These are phyloP conservation scores for Trametes punicea DNA, from an alignment of 768 basidiomycete species.

Conservation along the genomic window DNA sequence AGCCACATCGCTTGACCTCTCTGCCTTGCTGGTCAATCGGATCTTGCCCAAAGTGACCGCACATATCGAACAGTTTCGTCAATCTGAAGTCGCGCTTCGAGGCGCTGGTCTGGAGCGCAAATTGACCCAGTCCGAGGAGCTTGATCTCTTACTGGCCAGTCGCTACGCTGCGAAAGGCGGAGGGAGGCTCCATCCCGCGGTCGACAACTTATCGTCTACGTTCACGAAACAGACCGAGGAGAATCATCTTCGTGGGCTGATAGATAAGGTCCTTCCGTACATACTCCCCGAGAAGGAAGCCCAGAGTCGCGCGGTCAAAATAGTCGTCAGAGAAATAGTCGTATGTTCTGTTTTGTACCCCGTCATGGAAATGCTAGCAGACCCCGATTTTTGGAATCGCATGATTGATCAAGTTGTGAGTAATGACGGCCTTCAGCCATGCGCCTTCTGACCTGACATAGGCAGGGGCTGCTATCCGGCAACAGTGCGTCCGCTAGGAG, in stretches of 20 bases:
- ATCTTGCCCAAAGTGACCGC: slow-evolving; percentile 86
- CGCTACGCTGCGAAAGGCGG: slow-evolving; percentile 67
- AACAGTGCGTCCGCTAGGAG: slow-evolving; percentile 55
- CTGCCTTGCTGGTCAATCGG: slow-evolving; percentile 74
- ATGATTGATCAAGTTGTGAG: slow-evolving; percentile 88
- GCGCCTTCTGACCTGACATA: slow-evolving; percentile 25
- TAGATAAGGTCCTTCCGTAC: slow-evolving; percentile 68
- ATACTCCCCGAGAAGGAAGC: slow-evolving; percentile 76
- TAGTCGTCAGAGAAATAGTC: slow-evolving; percentile 78
- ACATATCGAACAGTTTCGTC: slow-evolving; percentile 87
- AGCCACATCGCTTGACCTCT: slow-evolving; percentile 59
- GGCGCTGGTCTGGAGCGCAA: slow-evolving; percentile 79
- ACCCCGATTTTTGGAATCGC: slow-evolving; percentile 97
- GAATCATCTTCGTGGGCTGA: slow-evolving; percentile 67
- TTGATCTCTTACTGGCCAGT: slow-evolving; percentile 82
- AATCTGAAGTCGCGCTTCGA: slow-evolving; percentile 82
- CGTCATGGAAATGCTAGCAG: slow-evolving; percentile 87
- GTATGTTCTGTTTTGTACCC: slow-evolving; percentile 83
- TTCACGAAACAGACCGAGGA: slow-evolving; percentile 92
- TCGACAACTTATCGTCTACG: slow-evolving; percentile 83
- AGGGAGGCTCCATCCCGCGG: slow-evolving; percentile 76
- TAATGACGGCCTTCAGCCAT: slow-evolving; percentile 12
- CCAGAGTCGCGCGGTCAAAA: slow-evolving; percentile 63
- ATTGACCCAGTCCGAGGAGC: slow-evolving; percentile 85
- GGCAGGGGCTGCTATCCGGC: slow-evolving; percentile 69